Percentiles rank a stretch among this genome's conserved stretches.
phyloP scores from a whole-genome alignment of 2,329 filamentous ascomycete species.

The Aspergillus ruber region DNA sequence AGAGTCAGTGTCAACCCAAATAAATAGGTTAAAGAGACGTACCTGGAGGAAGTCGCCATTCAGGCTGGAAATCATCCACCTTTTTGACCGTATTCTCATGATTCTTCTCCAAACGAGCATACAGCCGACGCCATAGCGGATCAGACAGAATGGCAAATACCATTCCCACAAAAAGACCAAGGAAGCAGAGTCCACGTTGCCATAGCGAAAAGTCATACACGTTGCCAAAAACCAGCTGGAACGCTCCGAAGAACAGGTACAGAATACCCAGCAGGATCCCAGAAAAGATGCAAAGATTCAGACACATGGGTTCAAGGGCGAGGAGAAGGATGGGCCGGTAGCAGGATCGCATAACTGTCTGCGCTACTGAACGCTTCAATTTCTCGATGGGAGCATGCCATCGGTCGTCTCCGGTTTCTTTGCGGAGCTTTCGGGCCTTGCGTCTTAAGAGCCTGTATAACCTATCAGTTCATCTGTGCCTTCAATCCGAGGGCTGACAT shows the following conservation, averaged over 20 bases:
- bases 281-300: constrained; percentile 73
- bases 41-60: constrained; percentile 72
- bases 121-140: constrained; percentile 42
- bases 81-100: constrained; percentile 28
- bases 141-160: constrained; percentile 39
- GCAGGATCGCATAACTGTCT: constrained; percentile 53
- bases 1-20: constrained; percentile 2
- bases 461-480: neutral
- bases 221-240: constrained; percentile 68
- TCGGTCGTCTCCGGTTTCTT: constrained; percentile 68
- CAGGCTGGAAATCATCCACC: constrained; percentile 62
- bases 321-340: constrained; percentile 71
- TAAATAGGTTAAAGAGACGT: neutral
- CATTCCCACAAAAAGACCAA: constrained; percentile 49
- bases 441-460: constrained; percentile 53
- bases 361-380: constrained; percentile 58
- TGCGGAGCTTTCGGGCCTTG: constrained; percentile 64
- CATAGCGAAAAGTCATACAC: constrained; percentile 72
- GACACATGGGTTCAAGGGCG: constrained; percentile 74
- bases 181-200: constrained; percentile 72
- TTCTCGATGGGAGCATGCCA: constrained; percentile 75
- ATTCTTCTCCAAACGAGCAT: constrained; percentile 35
- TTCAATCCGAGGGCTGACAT: constrained; percentile 8
- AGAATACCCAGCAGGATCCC: constrained; percentile 80
- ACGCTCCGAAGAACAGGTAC: constrained; percentile 88